Percentiles rank a stretch among this genome's conserved stretches.
phyloP scores from a whole-genome alignment of 169 alveolate species.

The Eimeria praecox region DNA sequence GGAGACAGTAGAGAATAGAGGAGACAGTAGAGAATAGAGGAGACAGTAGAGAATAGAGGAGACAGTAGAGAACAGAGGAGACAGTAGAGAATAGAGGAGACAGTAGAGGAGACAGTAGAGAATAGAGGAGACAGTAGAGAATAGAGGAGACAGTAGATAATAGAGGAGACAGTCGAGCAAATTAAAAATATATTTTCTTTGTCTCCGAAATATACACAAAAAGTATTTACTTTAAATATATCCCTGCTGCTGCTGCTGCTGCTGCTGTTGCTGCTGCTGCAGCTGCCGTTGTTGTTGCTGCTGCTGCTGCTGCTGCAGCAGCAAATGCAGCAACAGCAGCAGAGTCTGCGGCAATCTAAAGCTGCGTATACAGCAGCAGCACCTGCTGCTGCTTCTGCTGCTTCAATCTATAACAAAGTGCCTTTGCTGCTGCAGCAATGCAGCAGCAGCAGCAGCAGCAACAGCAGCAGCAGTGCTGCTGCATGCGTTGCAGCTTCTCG shows the following conservation, averaged over 20 bases:
- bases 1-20: not conserved
- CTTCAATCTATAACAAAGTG: not conserved
- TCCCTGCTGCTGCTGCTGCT: conserved; percentile 22
- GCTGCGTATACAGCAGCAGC: not conserved
- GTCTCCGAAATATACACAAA: not conserved
- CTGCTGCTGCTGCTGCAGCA: conserved; percentile 18
- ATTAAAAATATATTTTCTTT: too few species aligned
- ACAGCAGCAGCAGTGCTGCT: not conserved
- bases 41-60: not conserved
- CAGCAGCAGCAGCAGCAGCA: not conserved
- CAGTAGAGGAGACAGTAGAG: not conserved
- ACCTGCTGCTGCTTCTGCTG: conserved; percentile 35
- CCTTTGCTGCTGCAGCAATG: not conserved
- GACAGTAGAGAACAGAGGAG: not conserved
- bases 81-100: not conserved
- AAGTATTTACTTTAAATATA: too few species aligned
- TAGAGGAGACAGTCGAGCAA: not conserved
- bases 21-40: not conserved
- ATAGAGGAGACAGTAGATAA: not conserved
- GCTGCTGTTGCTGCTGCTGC: not conserved
- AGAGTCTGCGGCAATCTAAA: not conserved
- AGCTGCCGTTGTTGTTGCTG: not conserved
- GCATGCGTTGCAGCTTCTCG: not conserved
- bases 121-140: not conserved
- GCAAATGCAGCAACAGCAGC: conserved; percentile 3